Evolutionary conservation across 2,329 filamentous ascomycete species (phyloP).

Genomic region (Penicillium sp.): DNA sequence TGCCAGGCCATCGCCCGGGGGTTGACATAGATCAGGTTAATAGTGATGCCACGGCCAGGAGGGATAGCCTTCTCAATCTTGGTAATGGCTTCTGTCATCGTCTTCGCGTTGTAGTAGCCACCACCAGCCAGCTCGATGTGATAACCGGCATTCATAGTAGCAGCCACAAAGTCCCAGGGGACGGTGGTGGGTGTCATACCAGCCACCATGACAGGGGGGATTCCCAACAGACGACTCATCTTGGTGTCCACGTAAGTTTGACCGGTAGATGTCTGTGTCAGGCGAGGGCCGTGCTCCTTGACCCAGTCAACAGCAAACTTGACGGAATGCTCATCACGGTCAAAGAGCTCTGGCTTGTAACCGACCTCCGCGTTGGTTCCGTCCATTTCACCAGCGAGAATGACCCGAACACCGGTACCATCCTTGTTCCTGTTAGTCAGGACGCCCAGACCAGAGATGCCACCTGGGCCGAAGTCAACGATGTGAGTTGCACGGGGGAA

Average conservation of each 20-base stretch:
- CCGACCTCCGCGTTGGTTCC: constrained; percentile 84
- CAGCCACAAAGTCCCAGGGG: constrained; percentile 56
- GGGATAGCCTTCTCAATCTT: constrained; percentile 81
- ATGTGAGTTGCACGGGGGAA: constrained; percentile 90
- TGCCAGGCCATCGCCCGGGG: constrained; percentile 48
- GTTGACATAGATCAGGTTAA: constrained; percentile 49
- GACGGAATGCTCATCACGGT: constrained; percentile 88
- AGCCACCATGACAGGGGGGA: constrained; percentile 80
- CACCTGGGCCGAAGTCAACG: constrained; percentile 90
- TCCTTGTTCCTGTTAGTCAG: constrained; percentile 99
- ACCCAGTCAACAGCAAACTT: constrained; percentile 97
- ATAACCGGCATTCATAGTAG: constrained; percentile 45
- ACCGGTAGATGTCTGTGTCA: constrained; percentile 80
- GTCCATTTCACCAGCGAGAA: constrained; percentile 85
- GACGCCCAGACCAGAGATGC: constrained; percentile 89
- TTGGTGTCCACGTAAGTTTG: constrained; percentile 93
- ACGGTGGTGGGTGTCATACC: constrained; percentile 91
- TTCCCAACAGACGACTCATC: constrained; percentile 76
- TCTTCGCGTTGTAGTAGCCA: constrained; percentile 58
- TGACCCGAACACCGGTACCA: constrained; percentile 91
- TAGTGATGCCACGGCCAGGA: constrained; percentile 49
- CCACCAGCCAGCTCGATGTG: constrained; percentile 45
- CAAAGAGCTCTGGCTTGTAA: constrained; percentile 96
- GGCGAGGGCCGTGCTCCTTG: constrained; percentile 85
- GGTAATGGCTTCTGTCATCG: constrained; percentile 69